Evolutionary conservation across 257 asterid genomes (phyloP).

Genomic region (Coffea eugenioides): DNA sequence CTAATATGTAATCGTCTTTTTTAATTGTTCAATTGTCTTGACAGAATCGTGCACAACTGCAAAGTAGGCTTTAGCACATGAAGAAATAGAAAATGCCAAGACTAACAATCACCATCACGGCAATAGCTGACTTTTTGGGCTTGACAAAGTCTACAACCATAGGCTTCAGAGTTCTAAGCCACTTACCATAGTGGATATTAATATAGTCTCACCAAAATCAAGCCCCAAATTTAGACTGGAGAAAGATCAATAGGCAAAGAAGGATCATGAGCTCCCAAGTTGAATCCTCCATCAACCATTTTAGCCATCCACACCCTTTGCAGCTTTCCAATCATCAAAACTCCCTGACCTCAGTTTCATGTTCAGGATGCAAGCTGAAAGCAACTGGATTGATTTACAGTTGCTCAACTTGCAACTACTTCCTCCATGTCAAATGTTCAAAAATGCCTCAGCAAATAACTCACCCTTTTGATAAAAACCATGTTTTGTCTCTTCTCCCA

Average conservation of each 20-base stretch:
- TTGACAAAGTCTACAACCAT: not conserved
- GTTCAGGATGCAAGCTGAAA: slow-evolving; percentile 48
- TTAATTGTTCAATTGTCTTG: not conserved
- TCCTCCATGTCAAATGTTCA: slow-evolving; percentile 46
- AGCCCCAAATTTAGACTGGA: not conserved
- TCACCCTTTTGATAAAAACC: slow-evolving; percentile 42
- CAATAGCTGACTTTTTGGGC: not conserved
- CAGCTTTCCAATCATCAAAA: slow-evolving; percentile 22
- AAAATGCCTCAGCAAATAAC: slow-evolving; percentile 46
- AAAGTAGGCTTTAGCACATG: not conserved
- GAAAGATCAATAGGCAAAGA: not conserved
- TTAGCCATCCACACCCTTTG: slow-evolving; percentile 62
- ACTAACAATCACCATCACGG: not conserved
- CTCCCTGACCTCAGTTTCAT: slow-evolving; percentile 12
- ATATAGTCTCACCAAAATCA: not conserved
- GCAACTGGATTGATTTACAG: slow-evolving; percentile 33
- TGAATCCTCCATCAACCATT: slow-evolving; percentile 31
- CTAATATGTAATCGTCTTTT: not conserved
- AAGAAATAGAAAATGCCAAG: not conserved
- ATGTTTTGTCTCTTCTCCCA: slow-evolving; percentile 36
- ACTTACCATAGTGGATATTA: not conserved
- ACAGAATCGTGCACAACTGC: not conserved
- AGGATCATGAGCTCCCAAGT: slow-evolving; percentile 2
- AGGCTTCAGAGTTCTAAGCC: not conserved
- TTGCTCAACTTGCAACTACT: slow-evolving; percentile 43